Evolutionary conservation across 768 basidiomycete species (phyloP), one percentile per base, ranked within the genome.

Genomic region (Nidularia sp.): DNA sequence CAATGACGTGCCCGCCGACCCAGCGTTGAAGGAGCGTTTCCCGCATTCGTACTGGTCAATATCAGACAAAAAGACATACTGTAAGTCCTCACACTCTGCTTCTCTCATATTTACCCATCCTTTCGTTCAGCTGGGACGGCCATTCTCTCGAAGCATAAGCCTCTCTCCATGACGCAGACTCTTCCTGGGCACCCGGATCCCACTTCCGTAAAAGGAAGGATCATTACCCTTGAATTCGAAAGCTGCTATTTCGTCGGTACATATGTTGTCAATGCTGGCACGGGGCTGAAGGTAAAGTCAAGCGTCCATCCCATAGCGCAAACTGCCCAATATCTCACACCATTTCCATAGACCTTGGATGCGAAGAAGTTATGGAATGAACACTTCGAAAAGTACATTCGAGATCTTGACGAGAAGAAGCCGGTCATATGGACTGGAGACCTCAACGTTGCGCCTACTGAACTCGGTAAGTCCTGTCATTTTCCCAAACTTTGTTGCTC

Each of bases 351-450:
- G 90, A 90, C 85, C 0, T 68, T 95, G 48, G 79, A 83, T 32
- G 79, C 73, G 46, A 93, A 94, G 66, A 86, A 88, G 45, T 70
- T 74, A 49, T 94, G 93, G 93, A 88, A 91, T 53, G 62, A 62
- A 3, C 85, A 92, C 62, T 93, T 95, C 62, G 82, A 86, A 49
- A 56, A 71, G 2, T 86, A 93, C 61, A 76, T 94, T 18, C 83
- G 82, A 3, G 74, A 81, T 22, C 70, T 94, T 2, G 89, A 93
- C 67, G 78, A 73, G 55, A 81, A 77, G 60, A 95, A 94, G 60
- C 85, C 91, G 2, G 86, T 95, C 7, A 86, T 95, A 51, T 94
- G 93, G 93, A 75, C 79, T 8, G 93, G 93, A 5, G 93, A 95
- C 67, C 61, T 94, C 52, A 95, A 95, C 55, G 89, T 92, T 42